A percentile compares a stretch with the other conserved stretches of the same genome.
Conservation (phyloP, 1,284 basidiomycete genomes). For the Leccinum fallax region DNA sequence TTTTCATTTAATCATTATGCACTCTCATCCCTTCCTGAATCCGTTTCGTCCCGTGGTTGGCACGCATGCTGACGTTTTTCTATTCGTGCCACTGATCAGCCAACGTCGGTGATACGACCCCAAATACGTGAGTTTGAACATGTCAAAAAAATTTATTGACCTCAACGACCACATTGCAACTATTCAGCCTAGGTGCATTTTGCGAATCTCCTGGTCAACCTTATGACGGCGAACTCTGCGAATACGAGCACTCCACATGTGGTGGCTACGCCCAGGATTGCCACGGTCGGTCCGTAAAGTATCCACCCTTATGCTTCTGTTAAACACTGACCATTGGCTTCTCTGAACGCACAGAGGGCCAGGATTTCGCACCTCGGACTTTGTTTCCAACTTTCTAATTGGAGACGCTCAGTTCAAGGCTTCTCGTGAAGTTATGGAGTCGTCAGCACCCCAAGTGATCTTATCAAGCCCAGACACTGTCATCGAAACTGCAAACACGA, state of each 20-base stretch:
- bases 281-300: constrained; percentile 59
- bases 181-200: constrained; percentile 63
- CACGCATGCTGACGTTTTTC: constrained; percentile 2
- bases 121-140: constrained; percentile 62
- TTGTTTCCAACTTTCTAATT: constrained; percentile 71
- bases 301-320: not conserved
- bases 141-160: not conserved
- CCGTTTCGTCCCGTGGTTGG: not conserved
- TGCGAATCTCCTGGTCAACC: constrained; percentile 74
- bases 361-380: constrained; percentile 71
- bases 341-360: constrained; percentile 52
- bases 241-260: constrained; percentile 71
- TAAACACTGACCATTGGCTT: not conserved
- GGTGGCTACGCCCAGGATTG: constrained; percentile 69
- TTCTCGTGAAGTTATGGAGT: constrained; percentile 62
- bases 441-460: constrained; percentile 9
- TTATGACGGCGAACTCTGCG: constrained; percentile 67
- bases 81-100: constrained; percentile 40
- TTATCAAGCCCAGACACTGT: constrained; percentile 22
- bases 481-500: constrained; percentile 32
- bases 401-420: constrained; percentile 68
- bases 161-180: not conserved
- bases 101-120: constrained; percentile 77
- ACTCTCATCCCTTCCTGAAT: not conserved
- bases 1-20: not conserved